Percentiles rank a stretch among this genome's conserved stretches.
Conservation (phyloP, 2,329 filamentous ascomycete genomes). For the Proliferodiscus dingleyae region DNA sequence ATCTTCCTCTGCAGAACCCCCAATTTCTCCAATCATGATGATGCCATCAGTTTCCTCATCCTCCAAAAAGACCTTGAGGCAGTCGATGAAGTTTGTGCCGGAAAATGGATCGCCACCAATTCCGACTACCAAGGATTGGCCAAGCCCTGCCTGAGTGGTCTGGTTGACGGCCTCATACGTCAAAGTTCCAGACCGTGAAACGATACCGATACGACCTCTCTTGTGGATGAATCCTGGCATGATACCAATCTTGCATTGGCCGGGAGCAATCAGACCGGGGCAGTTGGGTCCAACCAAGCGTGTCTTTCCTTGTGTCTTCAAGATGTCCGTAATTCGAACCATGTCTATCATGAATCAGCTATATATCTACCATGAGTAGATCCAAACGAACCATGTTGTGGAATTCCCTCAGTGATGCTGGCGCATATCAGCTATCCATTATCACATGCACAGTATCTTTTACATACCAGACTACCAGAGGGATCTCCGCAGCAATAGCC, state of each 20-base stretch:
- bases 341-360: conserved; percentile 60
- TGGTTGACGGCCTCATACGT: conserved; percentile 99
- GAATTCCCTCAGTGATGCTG: conserved; percentile 91
- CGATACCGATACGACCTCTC: conserved; percentile 96
- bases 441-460: conserved; percentile 16
- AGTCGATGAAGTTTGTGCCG: conserved; percentile 99
- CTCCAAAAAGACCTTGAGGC: conserved; percentile 91
- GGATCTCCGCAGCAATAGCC: conserved; percentile 87
- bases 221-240: conserved; percentile 99
- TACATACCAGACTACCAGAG: conserved; percentile 77
- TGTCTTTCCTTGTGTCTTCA: conserved; percentile 97
- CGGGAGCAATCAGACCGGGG: conserved; percentile 89
- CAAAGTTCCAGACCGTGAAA: conserved; percentile 94
- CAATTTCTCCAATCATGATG: conserved; percentile 99
- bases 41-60: conserved; percentile 97
- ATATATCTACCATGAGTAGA: conserved; percentile 11
- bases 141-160: conserved; percentile 93
- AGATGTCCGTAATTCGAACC: conserved; percentile 96
- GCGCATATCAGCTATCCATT: conserved; percentile 14
- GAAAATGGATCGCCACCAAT: conserved; percentile 98
- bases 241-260: conserved; percentile 99
- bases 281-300: conserved; percentile 96
- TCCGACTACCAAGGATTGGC: conserved; percentile 95
- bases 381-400: conserved; percentile 74
- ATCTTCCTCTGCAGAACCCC: conserved; percentile 95